Evolutionary conservation across 768 basidiomycete genomes (phyloP), one percentile per base, ranked within the genome.

Genomic region (Termitomyces bulborhizus): DNA sequence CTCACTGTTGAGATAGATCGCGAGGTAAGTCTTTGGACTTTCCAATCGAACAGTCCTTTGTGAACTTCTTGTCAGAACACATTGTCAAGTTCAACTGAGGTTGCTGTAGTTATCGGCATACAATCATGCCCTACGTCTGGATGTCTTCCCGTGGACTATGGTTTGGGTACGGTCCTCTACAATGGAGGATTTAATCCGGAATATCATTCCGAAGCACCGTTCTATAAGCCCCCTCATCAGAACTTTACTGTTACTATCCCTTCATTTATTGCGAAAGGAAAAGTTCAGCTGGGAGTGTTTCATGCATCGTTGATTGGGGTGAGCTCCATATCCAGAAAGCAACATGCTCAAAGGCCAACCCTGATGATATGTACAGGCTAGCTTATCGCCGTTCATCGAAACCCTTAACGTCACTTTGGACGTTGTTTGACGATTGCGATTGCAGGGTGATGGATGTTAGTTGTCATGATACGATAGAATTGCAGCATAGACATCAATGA

Each of bases 1-100:
- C 40, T 83, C 32, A 72, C 64, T 3, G 75, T 82, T 3, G 74
- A 79, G 57, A 62, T 83, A 6, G 76, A 77, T 54, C 69, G 71
- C 51, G 78, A 77, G 4, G 81, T 82, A 63, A 18, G 77, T 68
- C 3, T n/a, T 27, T 5, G 12, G 7, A 37, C 32, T 26, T 29
- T 11, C 26, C 8, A 11, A 27, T 43, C 40, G 5, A 32, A 11
- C 11, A 26, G 48, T 42, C 9, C 3, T 21, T 11, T 29, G 29
- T 42, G 43, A 15, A 41, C 31, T 13, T 61, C 42, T 16, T 31
- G 34, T 6, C 45, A 79, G 76, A 63, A 74, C 50, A 48, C 67
- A 7, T 61, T 77, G 21, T 67, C 73, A 1, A 67, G 68, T 11
- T 74, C 74, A 9, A 65, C 63, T 37, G 78, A 81, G 55, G 72